Base-by-base conservation (phyloP, 106 monocot genomes). In the Phalaenopsis aphrodite region DNA sequence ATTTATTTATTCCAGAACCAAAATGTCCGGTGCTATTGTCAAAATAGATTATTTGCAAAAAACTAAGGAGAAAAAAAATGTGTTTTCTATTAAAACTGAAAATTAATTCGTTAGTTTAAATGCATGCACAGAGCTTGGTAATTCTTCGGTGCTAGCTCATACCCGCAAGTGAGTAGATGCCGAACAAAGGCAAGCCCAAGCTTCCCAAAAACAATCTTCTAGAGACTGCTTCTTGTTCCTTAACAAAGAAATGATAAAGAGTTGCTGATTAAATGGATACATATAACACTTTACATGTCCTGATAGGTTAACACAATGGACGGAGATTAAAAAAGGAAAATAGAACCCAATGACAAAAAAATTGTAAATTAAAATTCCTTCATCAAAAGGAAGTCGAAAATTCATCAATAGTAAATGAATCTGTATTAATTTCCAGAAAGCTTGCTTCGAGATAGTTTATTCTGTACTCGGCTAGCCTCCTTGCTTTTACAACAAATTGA, bases 131-230 rank as follows among this genome's bases (percentile, higher is more conserved):
- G 45, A 42, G 42, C n/a, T 76, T 49, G 30, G 10, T 9, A 16
- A 48, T 24, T 23, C 42, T 52, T 76, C 23, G 24, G 4, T 10
- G 52, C 24, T 23, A 76, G 49, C 16, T 30, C 87, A 75, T 87
- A 95, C 99, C 85, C 88, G 86, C 78, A 99, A 84, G 81, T 99
- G 99, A 79, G 99, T 95, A 78, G 94, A 93, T 55, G 99, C 93
- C 72, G 99, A 95, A 84, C 91, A 91, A 84, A 99, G 94, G 79
- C 99, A 99, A 65, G 99, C 99, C 99, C 99, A 99, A 81, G 99
- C 99, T 76, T 99, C 99, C 99, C 99, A 99, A 75, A 95, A 91
- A 72, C 99, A 99, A 52, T 99, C 99, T 81, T 93, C 99, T 48
- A 99, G 71, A 67, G 92, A 77, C 78, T 93, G 90, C 16, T 88